Percentiles rank a stretch among this genome's conserved stretches.
These are phyloP conservation scores for Fusarium tanahbumbuense DNA, from an alignment of 2,329 filamentous ascomycete genomes.

Conservation along the genomic window DNA sequence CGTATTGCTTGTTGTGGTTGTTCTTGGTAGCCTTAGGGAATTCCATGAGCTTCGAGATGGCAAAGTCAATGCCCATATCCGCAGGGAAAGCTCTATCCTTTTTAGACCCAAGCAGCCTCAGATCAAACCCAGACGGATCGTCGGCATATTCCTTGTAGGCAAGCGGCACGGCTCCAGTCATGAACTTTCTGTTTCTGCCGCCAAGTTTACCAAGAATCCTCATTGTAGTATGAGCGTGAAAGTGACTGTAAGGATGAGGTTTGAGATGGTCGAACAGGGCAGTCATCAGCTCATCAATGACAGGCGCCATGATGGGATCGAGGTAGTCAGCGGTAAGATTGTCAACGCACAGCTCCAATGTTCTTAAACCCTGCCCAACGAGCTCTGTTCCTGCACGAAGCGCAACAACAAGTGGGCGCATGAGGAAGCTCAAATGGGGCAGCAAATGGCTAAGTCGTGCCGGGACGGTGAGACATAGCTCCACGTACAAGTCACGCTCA, in stretches of 20 bases:
- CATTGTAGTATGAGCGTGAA: constrained; percentile 98
- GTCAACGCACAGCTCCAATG: constrained; percentile 95
- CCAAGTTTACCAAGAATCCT: constrained; percentile 96
- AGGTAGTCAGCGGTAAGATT: constrained; percentile 98
- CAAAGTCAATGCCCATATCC: constrained; percentile 86
- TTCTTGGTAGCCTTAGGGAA: constrained; percentile 71
- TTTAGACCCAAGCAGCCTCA: constrained; percentile 89
- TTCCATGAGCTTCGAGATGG: constrained; percentile 89
- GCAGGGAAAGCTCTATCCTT: constrained; percentile 89
- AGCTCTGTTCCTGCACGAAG: constrained; percentile 91
- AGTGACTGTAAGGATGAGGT: constrained; percentile 94
- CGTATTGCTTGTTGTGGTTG: constrained; percentile 69
- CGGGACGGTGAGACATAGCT: constrained; percentile 95
- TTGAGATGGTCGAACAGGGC: constrained; percentile 95
- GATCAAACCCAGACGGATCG: constrained; percentile 86
- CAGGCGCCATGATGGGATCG: constrained; percentile 98
- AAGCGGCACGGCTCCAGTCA: constrained; percentile 88
- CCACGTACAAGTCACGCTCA: constrained; percentile 95
- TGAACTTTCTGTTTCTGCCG: constrained; percentile 93
- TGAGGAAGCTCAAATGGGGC: constrained; percentile 94
- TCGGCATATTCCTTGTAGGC: constrained; percentile 87
- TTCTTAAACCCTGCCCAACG: constrained; percentile 92
- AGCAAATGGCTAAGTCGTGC: constrained; percentile 93
- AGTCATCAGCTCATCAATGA: constrained; percentile 98
- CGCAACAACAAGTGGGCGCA: constrained; percentile 97